Evolutionary conservation across 257 asterid species (phyloP).

Genomic region (Nicotiana benthamiana): DNA sequence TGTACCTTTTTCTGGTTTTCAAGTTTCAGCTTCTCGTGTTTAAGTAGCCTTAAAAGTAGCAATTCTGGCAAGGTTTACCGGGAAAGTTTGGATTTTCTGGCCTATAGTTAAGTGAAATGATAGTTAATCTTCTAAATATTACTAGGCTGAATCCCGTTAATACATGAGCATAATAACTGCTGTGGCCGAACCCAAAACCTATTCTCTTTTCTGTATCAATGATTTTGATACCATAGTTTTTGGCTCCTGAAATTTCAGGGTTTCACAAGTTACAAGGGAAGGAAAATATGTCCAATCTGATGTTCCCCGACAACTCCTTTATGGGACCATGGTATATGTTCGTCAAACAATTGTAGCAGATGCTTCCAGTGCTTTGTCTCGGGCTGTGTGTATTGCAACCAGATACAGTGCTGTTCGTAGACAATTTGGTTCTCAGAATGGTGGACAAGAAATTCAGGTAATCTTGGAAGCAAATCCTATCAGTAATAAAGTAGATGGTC

Average conservation of each 20-base stretch:
- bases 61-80: neutral
- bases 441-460: conserved; percentile 97
- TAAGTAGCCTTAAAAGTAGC: neutral
- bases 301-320: conserved; percentile 82
- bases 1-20: neutral
- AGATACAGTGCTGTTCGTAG: conserved; percentile 96
- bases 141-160: neutral
- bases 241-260: conserved; percentile 38
- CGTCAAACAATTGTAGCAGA: conserved; percentile 79
- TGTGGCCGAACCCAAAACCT: neutral
- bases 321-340: conserved; percentile 95
- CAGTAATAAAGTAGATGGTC: neutral
- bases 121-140: neutral
- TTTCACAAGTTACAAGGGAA: conserved; percentile 83
- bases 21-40: neutral
- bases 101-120: neutral
- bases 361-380: conserved; percentile 88
- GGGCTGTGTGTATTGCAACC: conserved; percentile 91
- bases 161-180: no score
- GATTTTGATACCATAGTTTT: neutral
- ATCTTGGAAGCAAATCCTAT: neutral
- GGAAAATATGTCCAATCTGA: conserved; percentile 75
- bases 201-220: neutral
- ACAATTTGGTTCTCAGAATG: conserved; percentile 88
- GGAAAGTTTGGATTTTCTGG: neutral